Base-by-base conservation (phyloP, 2,329 filamentous ascomycete genomes). In the Leptodontidium sp. region DNA sequence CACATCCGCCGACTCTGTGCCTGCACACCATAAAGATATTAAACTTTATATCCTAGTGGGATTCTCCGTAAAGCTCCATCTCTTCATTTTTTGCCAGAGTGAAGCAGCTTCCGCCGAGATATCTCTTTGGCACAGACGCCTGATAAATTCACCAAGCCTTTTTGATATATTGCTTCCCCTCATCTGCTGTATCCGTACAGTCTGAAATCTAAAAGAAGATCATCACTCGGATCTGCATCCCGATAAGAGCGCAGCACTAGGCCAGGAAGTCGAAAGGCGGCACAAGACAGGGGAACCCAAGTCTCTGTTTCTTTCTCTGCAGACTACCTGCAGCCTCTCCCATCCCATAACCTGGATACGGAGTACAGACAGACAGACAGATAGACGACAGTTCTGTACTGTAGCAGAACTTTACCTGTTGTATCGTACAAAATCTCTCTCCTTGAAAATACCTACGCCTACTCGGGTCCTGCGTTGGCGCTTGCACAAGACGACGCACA, bases 171-270 rank as follows among this genome's bases (percentile, higher is more conserved):
- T 59, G 55, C 55, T 59, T 59, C 21, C 21, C 55, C 38, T 43
- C 21, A 14, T 43, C 55, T 12, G 21, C 38, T 47, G 24, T 9
- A 15, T 61, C n/a, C 11, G 59, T 62, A 21, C 21, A 21, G 21
- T 21, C 43, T 47, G 29, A 61, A 32, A 49, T 50, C 24, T 47
- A 62, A 49, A 50, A 62, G 43, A 49, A 62, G 59, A 49, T 50
- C 59, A 49, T 35, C 40, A 43, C 59, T 62, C 45, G 59, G 59
- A 62, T 62, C 59, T 35, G 40, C 59, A 49, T 62, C 26, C 38
- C 35, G 35, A 59, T 26, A 43, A 43, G 57, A 26, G 35, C 21
- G n/a, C n/a, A n/a, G 11, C n/a, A 6, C 29, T 1, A 32, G 29
- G 29, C 55, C 55, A 59, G 55, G 40, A 43, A 59, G 38, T 40